A percentile compares a stretch with the other conserved stretches of the same genome.
These are phyloP conservation scores for Suillus tomentosus DNA, from an alignment of 768 basidiomycete species.

Conservation along the genomic window DNA sequence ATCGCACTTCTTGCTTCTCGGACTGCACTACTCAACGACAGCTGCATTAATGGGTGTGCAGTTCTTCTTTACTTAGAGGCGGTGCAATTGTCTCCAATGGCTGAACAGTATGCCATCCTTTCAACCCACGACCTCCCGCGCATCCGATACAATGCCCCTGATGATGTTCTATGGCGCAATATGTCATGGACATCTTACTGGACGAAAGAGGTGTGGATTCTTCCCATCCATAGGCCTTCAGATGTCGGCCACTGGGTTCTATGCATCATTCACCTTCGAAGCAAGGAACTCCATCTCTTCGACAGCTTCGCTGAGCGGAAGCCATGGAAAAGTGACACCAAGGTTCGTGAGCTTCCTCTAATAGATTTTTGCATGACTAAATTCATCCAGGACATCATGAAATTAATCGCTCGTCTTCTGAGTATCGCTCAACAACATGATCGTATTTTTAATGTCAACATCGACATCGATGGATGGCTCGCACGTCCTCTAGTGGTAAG, in stretches of 20 bases:
- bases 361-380: no score
- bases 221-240: conserved; percentile 35
- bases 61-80: conserved; percentile 9
- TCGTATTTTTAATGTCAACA: no score
- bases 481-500: background rate
- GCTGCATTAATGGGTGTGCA: conserved; percentile 12
- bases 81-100: background rate
- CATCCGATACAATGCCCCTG: conserved; percentile 1
- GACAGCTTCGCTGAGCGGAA: conserved; percentile 31
- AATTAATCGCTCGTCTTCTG: background rate
- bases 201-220: conserved; percentile 33
- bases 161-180: conserved; percentile 24
- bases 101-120: conserved; percentile 9
- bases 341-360: conserved; percentile 9
- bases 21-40: conserved; percentile 11
- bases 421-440: no score
- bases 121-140: conserved; percentile 8
- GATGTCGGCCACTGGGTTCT: conserved; percentile 35
- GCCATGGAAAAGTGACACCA: conserved; percentile 1
- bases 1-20: conserved; percentile 6
- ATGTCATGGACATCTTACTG: conserved; percentile 25
- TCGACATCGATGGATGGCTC: no score
- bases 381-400: conserved; percentile 1
- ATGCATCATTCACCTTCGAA: conserved; percentile 16
- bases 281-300: conserved; percentile 27